These are phyloP conservation scores for Rasamsonia emersonii DNA, from an alignment of 2,329 filamentous ascomycete genomes.

Conservation along the genomic window DNA sequence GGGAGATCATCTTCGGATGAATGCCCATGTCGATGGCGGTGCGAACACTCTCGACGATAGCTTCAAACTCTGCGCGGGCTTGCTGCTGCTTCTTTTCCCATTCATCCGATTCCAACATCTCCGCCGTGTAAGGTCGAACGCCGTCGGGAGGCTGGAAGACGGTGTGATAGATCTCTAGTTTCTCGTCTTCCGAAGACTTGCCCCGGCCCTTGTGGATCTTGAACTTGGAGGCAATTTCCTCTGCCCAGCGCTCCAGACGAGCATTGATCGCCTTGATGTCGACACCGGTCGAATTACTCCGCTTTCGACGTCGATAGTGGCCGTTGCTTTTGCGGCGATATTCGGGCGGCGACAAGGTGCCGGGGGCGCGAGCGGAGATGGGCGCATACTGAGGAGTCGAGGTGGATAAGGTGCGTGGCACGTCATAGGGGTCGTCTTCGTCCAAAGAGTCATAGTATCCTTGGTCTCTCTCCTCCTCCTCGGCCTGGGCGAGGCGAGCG, in stretches of 20 bases:
- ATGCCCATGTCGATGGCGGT: conserved; percentile 81
- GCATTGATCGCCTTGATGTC: conserved; percentile 98
- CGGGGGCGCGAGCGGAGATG: conserved; percentile 41
- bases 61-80: conserved; percentile 74
- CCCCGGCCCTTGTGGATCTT: conserved; percentile 73
- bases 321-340: conserved; percentile 41
- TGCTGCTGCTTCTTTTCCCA: conserved; percentile 54
- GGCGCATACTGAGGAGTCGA: conserved; percentile 55
- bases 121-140: conserved; percentile 67
- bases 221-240: conserved; percentile 95
- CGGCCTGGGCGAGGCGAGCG: conserved; percentile 74
- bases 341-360: conserved; percentile 29
- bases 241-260: conserved; percentile 88
- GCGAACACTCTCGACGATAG: conserved; percentile 81
- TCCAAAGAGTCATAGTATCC: conserved; percentile 58
- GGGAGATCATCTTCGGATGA: conserved; percentile 91
- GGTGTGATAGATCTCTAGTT: conserved; percentile 90
- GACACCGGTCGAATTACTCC: conserved; percentile 75
- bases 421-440: conserved; percentile 51
- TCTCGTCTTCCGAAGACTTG: conserved; percentile 68
- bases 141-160: conserved; percentile 93
- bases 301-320: conserved; percentile 41
- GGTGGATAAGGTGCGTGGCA: conserved; percentile 47
- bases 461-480: conserved; percentile 47
- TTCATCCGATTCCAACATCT: conserved; percentile 55